Evolutionary conservation across 2,329 filamentous ascomycete species (phyloP), one percentile per base, ranked within the genome.

Genomic region (Davidsoniella neocaledoniae): DNA sequence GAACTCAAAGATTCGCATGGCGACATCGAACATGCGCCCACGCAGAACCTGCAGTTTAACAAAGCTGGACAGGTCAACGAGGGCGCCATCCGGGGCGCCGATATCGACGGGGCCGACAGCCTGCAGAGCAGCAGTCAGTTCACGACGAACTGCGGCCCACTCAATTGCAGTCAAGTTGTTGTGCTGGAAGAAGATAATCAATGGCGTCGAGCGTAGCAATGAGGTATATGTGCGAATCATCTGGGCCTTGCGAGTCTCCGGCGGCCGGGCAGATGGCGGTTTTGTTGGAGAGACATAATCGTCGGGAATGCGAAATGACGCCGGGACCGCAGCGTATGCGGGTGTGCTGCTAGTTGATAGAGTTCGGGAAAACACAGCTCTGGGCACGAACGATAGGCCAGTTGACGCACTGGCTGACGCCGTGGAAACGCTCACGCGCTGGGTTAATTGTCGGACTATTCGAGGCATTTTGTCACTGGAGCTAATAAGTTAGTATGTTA

Each of bases 171-270:
- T 76, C 52, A 84, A 68, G 60, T 81, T 79, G 67, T 77, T 77
- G 67, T 81, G 69, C 59, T 81, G 68, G 71, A 95, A 93, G 59
- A 95, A 73, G 53, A 95, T 74, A 57, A 94, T 81, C 54, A 95
- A 66, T 39, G 88, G 87, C 9, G 85, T 82, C 19, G 86, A 86
- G 53, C 85, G 85, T 52, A 95, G 77, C 54, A 94, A 71, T 43
- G 88, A 91, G 47, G 88, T 86, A 67, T 95, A 95, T 58, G 83
- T 79, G 52, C 88, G 79, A 52, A 79, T 72, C 53, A 96, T 73
- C 66, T 98, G 91, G 14, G 87, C 82, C 68, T 96, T 94, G 63
- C 90, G 83, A 59, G 82, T 82, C 62, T 94, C 83, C 43, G 88
- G 77, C 17, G 81, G 83, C 62, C 90, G 85, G 62, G 93, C 83